A percentile compares a stretch with the other conserved stretches of the same genome.
phyloP scores from a whole-genome alignment of 2,329 filamentous ascomycete species.

The Penicillium palitans region DNA sequence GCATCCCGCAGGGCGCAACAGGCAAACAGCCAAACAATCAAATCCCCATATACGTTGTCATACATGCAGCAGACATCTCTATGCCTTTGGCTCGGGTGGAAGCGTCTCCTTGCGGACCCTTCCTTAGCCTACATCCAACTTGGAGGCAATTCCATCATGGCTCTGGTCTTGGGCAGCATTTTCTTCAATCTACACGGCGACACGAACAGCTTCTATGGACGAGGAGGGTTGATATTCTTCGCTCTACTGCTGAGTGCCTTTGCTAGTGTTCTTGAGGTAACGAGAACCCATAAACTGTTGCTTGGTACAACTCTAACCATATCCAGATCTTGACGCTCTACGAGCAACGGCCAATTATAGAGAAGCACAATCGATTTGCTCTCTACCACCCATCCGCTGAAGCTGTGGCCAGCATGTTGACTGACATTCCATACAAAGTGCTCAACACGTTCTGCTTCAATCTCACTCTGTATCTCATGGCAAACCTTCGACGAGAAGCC shows the following conservation, averaged over 20 bases:
- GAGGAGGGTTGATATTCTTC: conserved; percentile 78
- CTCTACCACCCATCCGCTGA: too few relatives aligned
- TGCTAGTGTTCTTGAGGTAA: conserved; percentile 67
- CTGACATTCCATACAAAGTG: conserved; percentile 69
- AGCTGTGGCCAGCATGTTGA: conserved; percentile 12
- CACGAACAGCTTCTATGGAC: conserved; percentile 70
- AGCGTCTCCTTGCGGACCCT: conserved; percentile 71
- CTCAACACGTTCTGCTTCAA: conserved; percentile 73
- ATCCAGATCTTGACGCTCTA: too few relatives aligned
- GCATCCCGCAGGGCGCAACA: conserved; percentile 39
- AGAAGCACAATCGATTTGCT: too few relatives aligned
- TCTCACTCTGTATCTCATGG: conserved; percentile 78
- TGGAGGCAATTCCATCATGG: conserved; percentile 67
- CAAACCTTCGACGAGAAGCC: conserved; percentile 70
- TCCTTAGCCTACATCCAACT: conserved; percentile 66
- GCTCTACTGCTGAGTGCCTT: conserved; percentile 82
- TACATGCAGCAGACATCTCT: conserved; percentile 71
- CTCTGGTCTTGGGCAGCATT: conserved; percentile 72
- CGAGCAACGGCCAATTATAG: too few relatives aligned
- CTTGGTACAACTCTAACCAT: conserved; percentile 17
- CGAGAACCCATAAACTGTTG: conserved; percentile 24
- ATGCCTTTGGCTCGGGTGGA: conserved; percentile 76
- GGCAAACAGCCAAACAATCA: conserved; percentile 52
- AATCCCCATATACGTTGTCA: conserved; percentile 79
- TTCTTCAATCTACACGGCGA: conserved; percentile 70